Evolutionary conservation across 2,329 filamentous ascomycete genomes (phyloP), one percentile per base, ranked within the genome.

Genomic region (Stachybotrys echinatus): DNA sequence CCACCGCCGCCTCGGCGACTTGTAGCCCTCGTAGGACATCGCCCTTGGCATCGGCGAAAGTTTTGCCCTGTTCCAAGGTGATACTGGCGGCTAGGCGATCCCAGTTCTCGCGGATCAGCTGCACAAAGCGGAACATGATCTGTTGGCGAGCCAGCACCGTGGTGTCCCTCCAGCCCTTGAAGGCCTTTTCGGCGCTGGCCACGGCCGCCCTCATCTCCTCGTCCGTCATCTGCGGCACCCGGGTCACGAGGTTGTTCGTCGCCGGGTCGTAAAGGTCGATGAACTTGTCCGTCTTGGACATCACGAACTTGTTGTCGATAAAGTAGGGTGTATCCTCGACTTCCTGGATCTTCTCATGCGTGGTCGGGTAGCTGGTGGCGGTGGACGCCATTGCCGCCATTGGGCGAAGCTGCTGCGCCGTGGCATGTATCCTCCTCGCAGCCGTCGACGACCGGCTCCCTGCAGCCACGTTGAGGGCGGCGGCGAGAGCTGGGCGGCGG

Each of bases 21-120:
- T 94, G 89, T 52, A 94, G 76, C 44, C 89, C 89, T 58, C 89
- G 80, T 47, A 92, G 79, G 20, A 94, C 89, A 66, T 94, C 89
- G 42, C 89, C 89, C 68, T 78, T 85, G 34, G 89, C 88, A 67
- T 94, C 89, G 48, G 85, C 86, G 67, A 92, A 86, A 0, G 89
- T 94, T 80, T 94, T 94, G 67, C 89, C 89, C 75, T 94, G 89
- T 74, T 94, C 89, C 50, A 92, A 77, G 6, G 88, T 92, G 67
- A 94, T 94, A 72, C 86, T 90, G 12, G 89, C 88, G 17, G 89
- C 89, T 57, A 94, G 73, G 18, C 89, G 79, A 67, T 94, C 89
- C 88, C 88, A 92, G 73, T 94, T 87, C 72, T 92, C 85, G 48
- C 87, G 77, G 65, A 94, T 89, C 63, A 94, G 74, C 27, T 79